These are phyloP conservation scores for Nicotiana tabacum DNA, from an alignment of 257 asterid species.

Conservation along the genomic window DNA sequence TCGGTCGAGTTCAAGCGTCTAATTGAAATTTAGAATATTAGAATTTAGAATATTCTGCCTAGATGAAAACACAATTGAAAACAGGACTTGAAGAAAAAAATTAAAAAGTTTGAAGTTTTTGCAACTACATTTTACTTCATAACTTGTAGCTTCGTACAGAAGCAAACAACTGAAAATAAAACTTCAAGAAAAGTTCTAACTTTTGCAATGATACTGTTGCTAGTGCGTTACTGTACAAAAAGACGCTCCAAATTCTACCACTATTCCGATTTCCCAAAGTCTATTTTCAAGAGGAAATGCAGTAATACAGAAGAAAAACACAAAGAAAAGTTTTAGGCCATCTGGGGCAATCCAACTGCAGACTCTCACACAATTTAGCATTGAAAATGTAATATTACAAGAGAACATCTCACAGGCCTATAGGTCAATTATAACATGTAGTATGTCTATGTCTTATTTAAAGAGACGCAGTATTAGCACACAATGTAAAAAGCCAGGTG, in stretches of 20 bases:
- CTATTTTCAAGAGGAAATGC: neutral
- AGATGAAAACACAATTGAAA: neutral
- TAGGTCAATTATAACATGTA: constrained; percentile 1
- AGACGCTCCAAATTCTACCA: neutral
- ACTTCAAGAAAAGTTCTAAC: neutral
- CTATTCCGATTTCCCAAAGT: no score
- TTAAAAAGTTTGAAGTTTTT: no score
- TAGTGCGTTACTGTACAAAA: neutral
- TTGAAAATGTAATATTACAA: neutral
- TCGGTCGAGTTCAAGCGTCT: no score
- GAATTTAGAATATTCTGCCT: no score
- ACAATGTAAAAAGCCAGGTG: neutral
- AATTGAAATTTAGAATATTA: no score
- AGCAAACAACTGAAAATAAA: neutral
- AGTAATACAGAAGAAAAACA: neutral
- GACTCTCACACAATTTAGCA: neutral
- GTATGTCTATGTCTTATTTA: neutral
- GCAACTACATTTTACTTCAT: neutral
- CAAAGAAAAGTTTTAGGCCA: neutral
- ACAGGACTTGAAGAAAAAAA: neutral
- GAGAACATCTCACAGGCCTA: neutral
- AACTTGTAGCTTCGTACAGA: neutral
- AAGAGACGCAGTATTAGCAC: neutral
- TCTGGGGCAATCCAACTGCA: neutral
- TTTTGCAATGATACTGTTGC: neutral